Base-by-base conservation (phyloP, 2,329 filamentous ascomycete species). In the Lasiodiplodia hormozganensis region DNA sequence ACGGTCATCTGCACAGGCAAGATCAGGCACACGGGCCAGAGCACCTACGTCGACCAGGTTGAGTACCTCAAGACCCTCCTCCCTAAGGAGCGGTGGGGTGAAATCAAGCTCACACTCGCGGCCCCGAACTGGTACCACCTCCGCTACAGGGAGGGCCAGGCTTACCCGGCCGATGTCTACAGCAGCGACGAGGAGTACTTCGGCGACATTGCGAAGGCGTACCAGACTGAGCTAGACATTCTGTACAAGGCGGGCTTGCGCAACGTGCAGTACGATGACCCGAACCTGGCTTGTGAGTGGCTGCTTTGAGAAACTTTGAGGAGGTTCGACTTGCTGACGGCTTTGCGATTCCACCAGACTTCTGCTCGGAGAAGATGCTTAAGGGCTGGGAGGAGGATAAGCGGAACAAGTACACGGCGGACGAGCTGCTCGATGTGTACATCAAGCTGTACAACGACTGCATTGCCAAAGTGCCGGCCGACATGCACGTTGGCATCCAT, bases 401-500 rank as follows among this genome's bases (percentile, higher is more conserved):
- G 43, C 84, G 88, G 73, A 92, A 93, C 77, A 86, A 85, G 62
- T 85, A 88, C 73, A 85, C 86, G 1, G 86, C 90, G 21, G 89
- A 91, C 56, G 87, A 89, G 69, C 86, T 92, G 8, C 85, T 94
- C 25, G 89, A 92, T 72, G 86, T 88, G 49, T 94, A 94, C 80
- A 91, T 94, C 77, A 82, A 85, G 69, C 85, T 92, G 69, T 93
- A 93, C 84, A 93, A 93, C 76, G 87, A 90, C 77, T 87, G 85
- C 74, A 83, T 92, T 74, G 80, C 84, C 73, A 86, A 87, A 71
- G 81, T 86, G 0, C 89, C 90, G 0, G 76, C 83, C 2, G 90
- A 93, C 76, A 86, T 93, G 83, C 90, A 92, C 78, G 85, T 91
- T 1, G 91, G 91, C 57, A 88, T 94, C 11, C 91, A 94, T 74